Conservation (phyloP, 1,284 basidiomycete genomes). For the Sanghuangporus sanghuang region DNA sequence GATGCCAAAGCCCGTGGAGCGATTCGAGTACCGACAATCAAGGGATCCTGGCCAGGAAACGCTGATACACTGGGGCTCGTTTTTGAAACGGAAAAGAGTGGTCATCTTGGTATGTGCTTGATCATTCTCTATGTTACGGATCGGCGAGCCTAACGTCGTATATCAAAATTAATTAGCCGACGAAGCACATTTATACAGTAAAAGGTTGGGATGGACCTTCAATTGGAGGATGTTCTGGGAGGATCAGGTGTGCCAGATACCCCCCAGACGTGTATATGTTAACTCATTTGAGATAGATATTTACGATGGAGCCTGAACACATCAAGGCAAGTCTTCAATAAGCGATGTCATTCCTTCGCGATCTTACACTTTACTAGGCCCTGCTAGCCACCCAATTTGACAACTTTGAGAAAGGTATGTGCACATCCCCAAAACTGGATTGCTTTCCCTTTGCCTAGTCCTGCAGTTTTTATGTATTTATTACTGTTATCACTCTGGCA, state of each 20-base stretch:
- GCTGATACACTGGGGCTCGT: conserved; percentile 22
- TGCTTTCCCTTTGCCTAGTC: not conserved
- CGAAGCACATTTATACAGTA: not conserved
- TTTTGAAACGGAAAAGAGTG: conserved; percentile 23
- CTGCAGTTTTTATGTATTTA: not conserved
- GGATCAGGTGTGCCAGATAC: conserved; percentile 5
- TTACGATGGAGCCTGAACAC: conserved; percentile 32
- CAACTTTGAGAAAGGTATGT: conserved; percentile 37
- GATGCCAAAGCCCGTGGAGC: conserved; percentile 31
- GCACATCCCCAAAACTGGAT: not conserved
- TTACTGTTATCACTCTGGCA: not conserved
- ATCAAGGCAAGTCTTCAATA: conserved; percentile 24
- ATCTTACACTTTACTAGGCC: conserved; percentile 21
- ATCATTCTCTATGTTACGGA: conserved; percentile 25
- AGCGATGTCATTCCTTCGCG: not conserved
- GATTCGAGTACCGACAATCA: conserved; percentile 14
- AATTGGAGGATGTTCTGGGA: conserved; percentile 31
- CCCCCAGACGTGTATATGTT: not conserved
- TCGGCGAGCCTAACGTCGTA: not conserved
- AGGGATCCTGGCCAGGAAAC: conserved; percentile 12
- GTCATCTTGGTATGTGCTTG: conserved; percentile 20
- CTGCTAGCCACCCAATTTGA: conserved; percentile 39
- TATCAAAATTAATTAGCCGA: no score
- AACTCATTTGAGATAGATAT: conserved; percentile 17
- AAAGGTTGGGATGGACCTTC: conserved; percentile 23